phyloP scores from a whole-genome alignment of 495 filamentous ascomycete species.

The Aspergillus incahuasiensis region DNA sequence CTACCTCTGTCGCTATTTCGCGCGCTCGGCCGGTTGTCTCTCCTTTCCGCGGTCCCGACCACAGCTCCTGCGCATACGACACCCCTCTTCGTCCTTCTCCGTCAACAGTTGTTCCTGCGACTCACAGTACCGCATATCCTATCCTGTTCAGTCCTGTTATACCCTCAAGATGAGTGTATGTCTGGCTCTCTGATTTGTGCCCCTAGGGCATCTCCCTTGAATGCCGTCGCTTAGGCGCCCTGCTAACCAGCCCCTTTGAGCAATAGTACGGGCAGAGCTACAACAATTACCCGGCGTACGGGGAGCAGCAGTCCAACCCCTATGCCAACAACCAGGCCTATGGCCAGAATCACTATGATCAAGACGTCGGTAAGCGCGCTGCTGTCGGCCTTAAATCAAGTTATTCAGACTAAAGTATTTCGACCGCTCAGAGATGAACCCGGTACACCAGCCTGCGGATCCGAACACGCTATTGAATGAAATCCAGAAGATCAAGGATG shows the following conservation, averaged over 20 bases:
- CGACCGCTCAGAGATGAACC: conserved; percentile 4
- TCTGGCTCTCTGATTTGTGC: not conserved
- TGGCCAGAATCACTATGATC: conserved; percentile 42
- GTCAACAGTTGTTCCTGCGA: not conserved
- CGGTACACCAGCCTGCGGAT: conserved; percentile 40
- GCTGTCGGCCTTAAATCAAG: not conserved
- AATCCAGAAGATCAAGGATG: conserved; percentile 69
- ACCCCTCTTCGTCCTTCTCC: not conserved
- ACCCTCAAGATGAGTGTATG: conserved; percentile 9
- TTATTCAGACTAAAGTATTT: not conserved
- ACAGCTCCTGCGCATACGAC: not conserved
- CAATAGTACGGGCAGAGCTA: conserved; percentile 15
- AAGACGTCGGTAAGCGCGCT: conserved; percentile 37
- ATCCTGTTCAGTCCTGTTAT: not conserved
- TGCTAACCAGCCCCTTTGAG: not conserved
- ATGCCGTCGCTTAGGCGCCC: not conserved
- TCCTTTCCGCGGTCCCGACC: conserved; percentile 9
- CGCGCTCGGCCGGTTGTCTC: not conserved
- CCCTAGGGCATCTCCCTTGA: not conserved
- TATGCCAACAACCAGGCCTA: conserved; percentile 47
- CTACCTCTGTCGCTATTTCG: conserved; percentile 5
- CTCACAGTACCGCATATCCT: not conserved
- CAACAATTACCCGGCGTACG: conserved; percentile 2
- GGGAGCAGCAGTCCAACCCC: conserved; percentile 38
- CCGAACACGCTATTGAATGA: conserved; percentile 78